Conservation (phyloP, 441 rosid species). For the Kokia cookei region DNA sequence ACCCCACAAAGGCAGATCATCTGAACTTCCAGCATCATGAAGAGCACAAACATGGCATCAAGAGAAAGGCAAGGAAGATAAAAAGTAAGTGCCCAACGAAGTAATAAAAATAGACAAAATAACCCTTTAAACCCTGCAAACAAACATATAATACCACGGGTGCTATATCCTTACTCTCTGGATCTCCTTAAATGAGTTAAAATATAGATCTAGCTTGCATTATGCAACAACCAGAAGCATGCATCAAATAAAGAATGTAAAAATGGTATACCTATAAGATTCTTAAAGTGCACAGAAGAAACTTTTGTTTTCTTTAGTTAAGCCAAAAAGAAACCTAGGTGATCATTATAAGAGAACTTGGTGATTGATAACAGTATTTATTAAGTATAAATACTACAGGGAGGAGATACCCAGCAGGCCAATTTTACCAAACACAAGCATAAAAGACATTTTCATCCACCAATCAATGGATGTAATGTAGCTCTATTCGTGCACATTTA, state of each 20-base stretch:
- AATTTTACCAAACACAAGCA: neutral
- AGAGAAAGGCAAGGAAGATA: neutral
- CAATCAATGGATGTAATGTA: neutral
- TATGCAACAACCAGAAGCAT: neutral
- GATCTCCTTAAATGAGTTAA: neutral
- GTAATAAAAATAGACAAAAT: conserved; percentile 1
- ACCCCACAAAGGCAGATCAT: conserved; percentile 98
- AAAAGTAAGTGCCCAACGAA: conserved; percentile 8
- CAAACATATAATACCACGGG: neutral
- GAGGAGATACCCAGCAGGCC: neutral
- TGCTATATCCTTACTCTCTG: neutral
- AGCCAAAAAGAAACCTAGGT: neutral
- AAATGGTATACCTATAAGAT: neutral
- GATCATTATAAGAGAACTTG: neutral
- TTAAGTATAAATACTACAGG: neutral
- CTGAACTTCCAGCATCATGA: conserved; percentile 41
- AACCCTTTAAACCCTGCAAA: neutral
- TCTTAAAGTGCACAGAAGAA: neutral
- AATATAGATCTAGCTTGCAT: neutral
- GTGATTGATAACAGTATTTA: neutral
- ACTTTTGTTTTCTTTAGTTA: neutral
- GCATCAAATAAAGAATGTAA: neutral
- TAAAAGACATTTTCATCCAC: neutral
- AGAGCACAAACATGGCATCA: conserved; percentile 6
- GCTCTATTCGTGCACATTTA: neutral